These are phyloP conservation scores for Geotrichum klebahnii DNA, from an alignment of 1,139 yeast genomes.

Conservation along the genomic window DNA sequence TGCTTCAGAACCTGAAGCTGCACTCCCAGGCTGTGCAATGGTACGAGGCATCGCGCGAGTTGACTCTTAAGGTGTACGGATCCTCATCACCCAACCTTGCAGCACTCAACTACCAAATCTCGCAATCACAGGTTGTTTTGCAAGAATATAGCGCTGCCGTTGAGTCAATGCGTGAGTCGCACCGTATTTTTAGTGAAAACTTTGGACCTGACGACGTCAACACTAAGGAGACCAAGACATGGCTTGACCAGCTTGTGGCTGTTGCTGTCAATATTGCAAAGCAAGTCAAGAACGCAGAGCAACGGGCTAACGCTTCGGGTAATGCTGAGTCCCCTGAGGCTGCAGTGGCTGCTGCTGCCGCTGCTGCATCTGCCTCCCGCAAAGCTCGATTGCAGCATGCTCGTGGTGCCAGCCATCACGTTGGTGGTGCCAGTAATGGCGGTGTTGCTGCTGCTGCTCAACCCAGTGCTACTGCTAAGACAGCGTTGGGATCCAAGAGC, in stretches of 20 bases:
- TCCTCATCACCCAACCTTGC: constrained; percentile 56
- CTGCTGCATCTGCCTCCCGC: constrained; percentile 11
- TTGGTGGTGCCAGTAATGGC: constrained; percentile 14
- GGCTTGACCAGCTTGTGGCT: constrained; percentile 49
- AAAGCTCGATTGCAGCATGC: constrained; percentile 22
- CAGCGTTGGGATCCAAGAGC: constrained; percentile 28
- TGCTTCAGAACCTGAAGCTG: constrained; percentile 54
- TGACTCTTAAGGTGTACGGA: constrained; percentile 53
- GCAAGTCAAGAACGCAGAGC: constrained; percentile 22
- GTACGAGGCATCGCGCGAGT: constrained; percentile 47
- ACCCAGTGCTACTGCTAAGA: constrained; percentile 1
- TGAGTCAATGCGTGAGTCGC: constrained; percentile 51
- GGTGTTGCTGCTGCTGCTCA: constrained; percentile 8
- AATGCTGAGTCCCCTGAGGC: constrained; percentile 20
- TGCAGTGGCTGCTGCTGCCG: constrained; percentile 22
- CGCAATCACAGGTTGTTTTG: constrained; percentile 55
- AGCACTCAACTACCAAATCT: constrained; percentile 59
- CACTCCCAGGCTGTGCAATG: constrained; percentile 48
- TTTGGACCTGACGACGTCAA: constrained; percentile 61
- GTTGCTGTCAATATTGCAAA: constrained; percentile 38
- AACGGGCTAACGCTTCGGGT: constrained; percentile 4
- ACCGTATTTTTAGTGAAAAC: constrained; percentile 51
- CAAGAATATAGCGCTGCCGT: constrained; percentile 55
- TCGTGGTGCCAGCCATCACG: too few species aligned
- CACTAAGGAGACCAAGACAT: constrained; percentile 60